phyloP scores from a whole-genome alignment of 169 alveolate genomes.

The Fabrea salina region DNA sequence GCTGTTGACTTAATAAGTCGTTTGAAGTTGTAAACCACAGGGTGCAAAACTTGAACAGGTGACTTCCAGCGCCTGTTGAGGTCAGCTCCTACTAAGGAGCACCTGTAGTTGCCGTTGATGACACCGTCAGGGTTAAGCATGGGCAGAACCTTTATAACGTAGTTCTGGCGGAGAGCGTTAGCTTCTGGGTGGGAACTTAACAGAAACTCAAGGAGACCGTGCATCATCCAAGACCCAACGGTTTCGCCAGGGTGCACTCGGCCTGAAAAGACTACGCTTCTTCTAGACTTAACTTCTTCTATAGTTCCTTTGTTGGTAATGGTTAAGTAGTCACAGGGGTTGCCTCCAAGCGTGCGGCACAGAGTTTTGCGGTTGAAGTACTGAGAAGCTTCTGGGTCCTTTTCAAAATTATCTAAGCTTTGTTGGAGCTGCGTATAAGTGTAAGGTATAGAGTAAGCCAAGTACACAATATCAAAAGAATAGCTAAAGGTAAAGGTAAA shows the following conservation, averaged over 20 bases:
- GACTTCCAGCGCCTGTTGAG: conserved; percentile 79
- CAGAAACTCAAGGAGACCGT: conserved; percentile 79
- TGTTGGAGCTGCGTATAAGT: conserved; percentile 69
- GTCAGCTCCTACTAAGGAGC: conserved; percentile 80
- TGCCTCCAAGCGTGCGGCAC: conserved; percentile 84
- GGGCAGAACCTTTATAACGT: conserved; percentile 80
- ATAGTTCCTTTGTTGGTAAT: conserved; percentile 59
- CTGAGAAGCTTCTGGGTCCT: conserved; percentile 42
- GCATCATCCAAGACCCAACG: conserved; percentile 79
- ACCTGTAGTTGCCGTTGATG: conserved; percentile 82
- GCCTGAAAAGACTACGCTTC: conserved; percentile 77
- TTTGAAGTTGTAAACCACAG: conserved; percentile 38
- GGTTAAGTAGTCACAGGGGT: conserved; percentile 81
- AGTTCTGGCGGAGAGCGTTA: conserved; percentile 62
- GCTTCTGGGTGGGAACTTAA: conserved; percentile 71
- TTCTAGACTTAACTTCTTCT: conserved; percentile 56
- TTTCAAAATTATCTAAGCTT: conserved; percentile 54
- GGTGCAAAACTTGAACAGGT: conserved; percentile 62
- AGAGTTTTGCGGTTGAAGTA: conserved; percentile 66
- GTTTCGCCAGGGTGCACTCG: conserved; percentile 91
- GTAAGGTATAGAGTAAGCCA: conserved; percentile 76
- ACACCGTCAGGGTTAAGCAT: conserved; percentile 88
- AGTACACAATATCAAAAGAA: conserved; percentile 72
- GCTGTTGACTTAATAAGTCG: conserved; percentile 23
- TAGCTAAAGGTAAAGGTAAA: conserved; percentile 70